Base-by-base conservation (phyloP, 192 early-diverging fungal genomes). In the Coemansia sp. region DNA sequence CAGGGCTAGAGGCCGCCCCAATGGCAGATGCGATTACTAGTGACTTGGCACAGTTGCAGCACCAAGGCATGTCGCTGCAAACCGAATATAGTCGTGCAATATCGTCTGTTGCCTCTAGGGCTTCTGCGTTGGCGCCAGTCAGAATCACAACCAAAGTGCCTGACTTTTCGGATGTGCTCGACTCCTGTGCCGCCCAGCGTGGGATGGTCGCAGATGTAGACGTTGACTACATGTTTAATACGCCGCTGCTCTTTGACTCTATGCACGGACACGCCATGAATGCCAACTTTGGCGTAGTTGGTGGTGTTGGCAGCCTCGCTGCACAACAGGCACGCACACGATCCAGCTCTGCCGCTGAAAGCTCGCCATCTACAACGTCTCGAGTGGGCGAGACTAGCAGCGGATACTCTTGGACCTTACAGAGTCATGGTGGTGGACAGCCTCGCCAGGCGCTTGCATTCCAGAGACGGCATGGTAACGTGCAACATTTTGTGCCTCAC, bases 401-500 rank as follows among this genome's bases (percentile, higher is more conserved):
- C 64, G 39, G 30, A 18, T 22, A 47, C 45, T 20, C 61, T 13
- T 67, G 64, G 67, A 59, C 49, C 32, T 38, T 18, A 11, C 35
- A 59, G 34, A 38, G 58, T 5, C 32, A 10, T 38, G 58, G 35
- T 3, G 13, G 53, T 3, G 30, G 58, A 32, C 45, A 37, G 1
- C n/a, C 24, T 0, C 49, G 52, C 13, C 38, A 45, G 13, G 16
- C 60, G 40, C 18, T 52, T 6, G 62, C 69, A 2, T 45, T 59
- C 37, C 34, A 34, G 43, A 58, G 44, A 37, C 67, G 61, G 16
- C 55, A 52, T 41, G 68, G 59, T n/a, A 53, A 68, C 12, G 67
- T 59, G n/a, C 80, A 76, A 66, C 80, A 82, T 58, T 76, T 77
- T 69, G 80, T 77, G 59, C 80, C 80, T 13, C 75, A 77, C 39